Evolutionary conservation across 2,329 filamentous ascomycete genomes (phyloP), one percentile per base, ranked within the genome.

Genomic region (Fusarium camptoceras): DNA sequence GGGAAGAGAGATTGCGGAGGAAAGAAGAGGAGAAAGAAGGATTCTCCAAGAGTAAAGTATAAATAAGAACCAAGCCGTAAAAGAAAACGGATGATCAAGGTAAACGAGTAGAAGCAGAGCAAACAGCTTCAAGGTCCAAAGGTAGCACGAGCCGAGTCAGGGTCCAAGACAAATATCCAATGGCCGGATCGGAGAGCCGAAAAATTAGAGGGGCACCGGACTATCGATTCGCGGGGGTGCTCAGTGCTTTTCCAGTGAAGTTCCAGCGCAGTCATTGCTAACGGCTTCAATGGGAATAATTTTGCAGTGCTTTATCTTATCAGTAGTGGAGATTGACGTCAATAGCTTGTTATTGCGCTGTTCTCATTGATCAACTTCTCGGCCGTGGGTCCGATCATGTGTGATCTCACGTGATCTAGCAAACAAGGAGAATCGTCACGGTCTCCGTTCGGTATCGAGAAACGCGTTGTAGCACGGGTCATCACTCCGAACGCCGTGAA

Each of bases 131-230:
- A 43, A 25, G 30, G 25, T 50, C 47, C 18, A 50, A 50, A 49
- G 16, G 48, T 50, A 50, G 22, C 48, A 50, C 48, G 30, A 42
- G 22, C 60, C 46, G 67, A 70, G 67, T 70, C 68, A 70, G 68
- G 68, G 63, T 70, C 68, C 66, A 55, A 58, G 34, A 53, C 58
- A 51, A 43, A 44, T 25, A 55, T 42, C 60, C 60, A 63, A 55
- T 65, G 57, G 62, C 62, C 67, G 72, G 64, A 69, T 74, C 64
- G 71, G 70, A 74, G 62, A 62, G 59, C 69, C 71, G 71, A 72
- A 63, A 74, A 74, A 58, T 61, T 58, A 43, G 70, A 73, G 71
- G 68, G 70, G 64, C 62, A 44, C 64, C 67, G 61, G 63, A 20
- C 31, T 27, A 42, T 41, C 25, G n/a, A n/a, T 67, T 51, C 53